Evolutionary conservation across 805 yeast genomes (phyloP), one percentile per base, ranked within the genome.

Genomic region (Spathaspora boniae): DNA sequence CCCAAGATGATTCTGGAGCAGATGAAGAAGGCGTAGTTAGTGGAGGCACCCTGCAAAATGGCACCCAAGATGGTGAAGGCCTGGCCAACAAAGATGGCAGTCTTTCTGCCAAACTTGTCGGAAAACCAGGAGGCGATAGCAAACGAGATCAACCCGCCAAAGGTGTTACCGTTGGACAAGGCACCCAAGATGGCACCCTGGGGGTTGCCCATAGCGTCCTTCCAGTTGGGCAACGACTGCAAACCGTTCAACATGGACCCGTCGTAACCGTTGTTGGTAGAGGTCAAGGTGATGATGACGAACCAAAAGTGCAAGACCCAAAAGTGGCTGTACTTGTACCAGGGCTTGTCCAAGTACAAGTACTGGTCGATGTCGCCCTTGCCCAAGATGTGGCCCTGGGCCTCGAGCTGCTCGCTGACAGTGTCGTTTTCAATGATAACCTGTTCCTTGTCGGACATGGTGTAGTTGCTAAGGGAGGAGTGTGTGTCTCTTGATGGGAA

Each of bases 161-260:
- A 67, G 31, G 54, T 53, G 26, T 59, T 58, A 51, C 73, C 73
- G 38, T 65, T 65, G 26, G 58, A 39, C 31, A 68, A 53, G 20
- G 68, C 65, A 41, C 75, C 74, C 16, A 70, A 48, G 15, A 50
- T 46, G 22, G 62, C 58, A 45, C 70, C 69, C 19, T 40, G 24
- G 11, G 72, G 73, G 27, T 56, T 38, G 25, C 64, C 63, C 50
- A 73, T 62, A 25, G 56, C 59, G 5, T 47, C 38, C 37, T 52
- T 51, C 75, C 78, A 75, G 20, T 50, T 48, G 1, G 50, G 41
- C 45, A 70, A 59, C 6, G 72, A 54, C 46, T 74, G 79, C 42
- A 74, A 58, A 25, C 76, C 75, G 43, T 74, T 74, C 46, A 74
- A 53, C 62, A 74, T 58, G 11, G 70, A 64, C 41, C 72, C 72